A percentile compares a stretch with the other conserved stretches of the same genome.
Conservation (phyloP, 2,329 filamentous ascomycete genomes). For the Colletotrichum orchidophilum region DNA sequence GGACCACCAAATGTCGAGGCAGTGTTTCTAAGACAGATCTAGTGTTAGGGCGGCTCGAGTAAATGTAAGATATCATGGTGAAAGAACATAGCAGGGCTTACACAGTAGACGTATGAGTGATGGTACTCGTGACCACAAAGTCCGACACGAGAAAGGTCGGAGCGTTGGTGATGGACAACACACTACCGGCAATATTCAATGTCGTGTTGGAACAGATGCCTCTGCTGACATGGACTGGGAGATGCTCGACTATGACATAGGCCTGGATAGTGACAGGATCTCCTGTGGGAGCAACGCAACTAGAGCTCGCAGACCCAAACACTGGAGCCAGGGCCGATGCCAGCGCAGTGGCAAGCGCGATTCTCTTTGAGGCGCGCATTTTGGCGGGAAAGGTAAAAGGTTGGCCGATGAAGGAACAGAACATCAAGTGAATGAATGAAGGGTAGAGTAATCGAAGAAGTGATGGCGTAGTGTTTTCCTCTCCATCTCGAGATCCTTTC, state of each 20-base stretch:
- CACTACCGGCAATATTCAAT: constrained; percentile 6
- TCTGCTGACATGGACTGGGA: constrained; percentile 2
- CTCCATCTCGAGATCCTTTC: neutral
- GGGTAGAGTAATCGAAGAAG: neutral
- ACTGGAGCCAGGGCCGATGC: neutral
- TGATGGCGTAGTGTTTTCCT: neutral
- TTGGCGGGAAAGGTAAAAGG: neutral
- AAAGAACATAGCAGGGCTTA: neutral
- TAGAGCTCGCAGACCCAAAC: neutral
- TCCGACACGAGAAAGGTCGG: constrained; percentile 13
- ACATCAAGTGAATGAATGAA: neutral
- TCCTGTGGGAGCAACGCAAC: neutral
- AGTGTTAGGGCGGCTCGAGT: neutral
- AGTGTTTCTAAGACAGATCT: neutral
- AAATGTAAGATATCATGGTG: neutral
- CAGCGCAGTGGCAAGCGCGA: neutral
- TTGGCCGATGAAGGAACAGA: neutral
- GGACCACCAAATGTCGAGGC: neutral
- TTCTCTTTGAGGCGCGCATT: neutral
- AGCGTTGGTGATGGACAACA: constrained; percentile 8
- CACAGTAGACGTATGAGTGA: constrained; percentile 12
- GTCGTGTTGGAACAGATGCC: constrained; percentile 17
- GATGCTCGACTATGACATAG: neutral
- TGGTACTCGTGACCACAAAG: constrained; percentile 12
- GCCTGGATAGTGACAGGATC: neutral